phyloP scores from a whole-genome alignment of 345 rosid genomes.

The Eutrema heterophyllum region DNA sequence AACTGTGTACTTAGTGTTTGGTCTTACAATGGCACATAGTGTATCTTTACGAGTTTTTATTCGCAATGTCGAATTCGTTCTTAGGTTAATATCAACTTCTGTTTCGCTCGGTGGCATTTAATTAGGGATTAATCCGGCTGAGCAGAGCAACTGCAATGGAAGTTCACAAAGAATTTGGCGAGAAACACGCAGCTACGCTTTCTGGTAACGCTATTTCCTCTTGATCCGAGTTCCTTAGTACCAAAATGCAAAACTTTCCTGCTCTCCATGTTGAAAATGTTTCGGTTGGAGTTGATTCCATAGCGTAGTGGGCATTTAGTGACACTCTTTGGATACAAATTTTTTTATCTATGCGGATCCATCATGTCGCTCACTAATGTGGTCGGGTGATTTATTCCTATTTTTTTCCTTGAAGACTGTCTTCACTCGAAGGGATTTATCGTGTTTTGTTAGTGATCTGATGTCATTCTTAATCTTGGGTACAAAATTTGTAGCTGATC shows the following conservation, averaged over 20 bases:
- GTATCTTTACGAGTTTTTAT: background rate
- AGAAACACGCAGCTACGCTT: constrained; percentile 36
- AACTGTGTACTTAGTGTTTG: background rate
- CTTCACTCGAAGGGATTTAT: background rate
- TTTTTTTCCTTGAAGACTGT: no score
- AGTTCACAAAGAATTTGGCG: constrained; percentile 40
- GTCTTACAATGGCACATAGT: background rate
- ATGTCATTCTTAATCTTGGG: background rate
- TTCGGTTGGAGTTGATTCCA: background rate
- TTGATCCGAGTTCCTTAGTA: background rate
- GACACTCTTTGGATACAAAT: background rate
- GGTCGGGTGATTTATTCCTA: no score
- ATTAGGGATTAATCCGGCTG: constrained; percentile 46
- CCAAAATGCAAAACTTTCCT: background rate
- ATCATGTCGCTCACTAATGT: no score
- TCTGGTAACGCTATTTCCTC: constrained; percentile 38
- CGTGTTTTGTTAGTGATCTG: background rate
- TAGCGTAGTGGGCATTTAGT: background rate
- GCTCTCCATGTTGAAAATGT: background rate
- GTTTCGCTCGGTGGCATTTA: background rate
- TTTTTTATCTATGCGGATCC: background rate
- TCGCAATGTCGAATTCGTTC: background rate
- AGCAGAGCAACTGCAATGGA: constrained; percentile 41
- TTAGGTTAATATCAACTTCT: background rate
- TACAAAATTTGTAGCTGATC: constrained; percentile 42